A percentile compares a stretch with the other conserved stretches of the same genome.
Conservation (phyloP, 257 asterid species). For the Solanum chilense region DNA sequence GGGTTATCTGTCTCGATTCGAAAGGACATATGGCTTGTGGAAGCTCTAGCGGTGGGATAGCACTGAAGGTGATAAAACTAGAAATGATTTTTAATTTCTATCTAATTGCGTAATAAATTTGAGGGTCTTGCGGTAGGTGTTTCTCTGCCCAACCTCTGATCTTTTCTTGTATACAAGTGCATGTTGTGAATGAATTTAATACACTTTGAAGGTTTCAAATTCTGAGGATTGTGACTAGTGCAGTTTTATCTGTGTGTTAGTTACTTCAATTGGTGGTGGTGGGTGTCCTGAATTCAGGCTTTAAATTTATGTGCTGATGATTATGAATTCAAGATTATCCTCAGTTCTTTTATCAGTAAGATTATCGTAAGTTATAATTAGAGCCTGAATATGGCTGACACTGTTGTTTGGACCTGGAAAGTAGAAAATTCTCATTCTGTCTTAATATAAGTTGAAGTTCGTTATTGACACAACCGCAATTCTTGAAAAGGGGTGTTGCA, state of each 20-base stretch:
- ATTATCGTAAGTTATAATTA: background rate
- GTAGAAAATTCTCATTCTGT: background rate
- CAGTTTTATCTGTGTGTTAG: background rate
- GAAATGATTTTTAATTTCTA: background rate
- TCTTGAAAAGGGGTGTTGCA: background rate
- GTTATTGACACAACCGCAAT: background rate
- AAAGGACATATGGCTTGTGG: constrained; percentile 81
- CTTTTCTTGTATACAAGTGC: background rate
- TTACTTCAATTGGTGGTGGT: background rate
- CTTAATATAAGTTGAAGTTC: background rate
- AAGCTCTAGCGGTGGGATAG: constrained; percentile 95
- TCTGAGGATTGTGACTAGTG: background rate
- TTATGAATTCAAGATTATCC: background rate
- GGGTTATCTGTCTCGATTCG: constrained; percentile 87
- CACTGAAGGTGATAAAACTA: constrained; percentile 63
- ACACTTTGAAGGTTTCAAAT: background rate
- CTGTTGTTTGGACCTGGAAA: background rate
- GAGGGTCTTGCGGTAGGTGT: background rate
- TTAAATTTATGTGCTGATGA: background rate
- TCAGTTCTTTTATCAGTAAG: background rate
- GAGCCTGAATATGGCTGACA: background rate
- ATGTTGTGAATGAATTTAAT: background rate
- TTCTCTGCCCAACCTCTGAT: background rate
- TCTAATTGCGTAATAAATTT: background rate
- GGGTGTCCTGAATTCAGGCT: background rate